Evolutionary conservation across 2,329 filamentous ascomycete species (phyloP).

Genomic region (Daldinia eschscholtzii): DNA sequence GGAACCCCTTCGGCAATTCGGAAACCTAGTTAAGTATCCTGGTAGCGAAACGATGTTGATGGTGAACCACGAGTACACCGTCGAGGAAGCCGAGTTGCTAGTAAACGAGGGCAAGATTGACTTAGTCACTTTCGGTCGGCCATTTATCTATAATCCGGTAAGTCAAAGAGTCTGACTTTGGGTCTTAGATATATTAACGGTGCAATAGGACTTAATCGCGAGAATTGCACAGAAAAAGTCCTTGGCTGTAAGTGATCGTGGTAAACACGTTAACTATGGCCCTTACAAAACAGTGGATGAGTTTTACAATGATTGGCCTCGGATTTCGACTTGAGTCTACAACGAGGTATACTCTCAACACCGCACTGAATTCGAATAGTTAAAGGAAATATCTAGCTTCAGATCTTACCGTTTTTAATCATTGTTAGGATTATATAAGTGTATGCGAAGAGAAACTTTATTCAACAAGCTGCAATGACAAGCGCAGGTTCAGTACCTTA

Average conservation of each 20-base stretch:
- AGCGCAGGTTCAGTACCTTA: background rate
- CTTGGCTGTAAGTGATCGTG: background rate
- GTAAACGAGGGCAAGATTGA: conserved; percentile 1
- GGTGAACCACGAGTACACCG: background rate
- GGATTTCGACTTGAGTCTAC: background rate
- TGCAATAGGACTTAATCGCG: background rate
- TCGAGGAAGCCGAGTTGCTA: background rate
- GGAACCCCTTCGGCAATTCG: background rate
- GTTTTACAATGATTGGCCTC: background rate
- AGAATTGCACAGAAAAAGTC: background rate
- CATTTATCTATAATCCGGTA: background rate
- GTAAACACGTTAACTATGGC: background rate
- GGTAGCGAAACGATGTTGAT: background rate
- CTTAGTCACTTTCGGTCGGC: background rate
- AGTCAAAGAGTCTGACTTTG: background rate
- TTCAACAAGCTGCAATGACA: background rate
- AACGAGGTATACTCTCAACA: too few species aligned
- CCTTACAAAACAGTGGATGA: background rate
- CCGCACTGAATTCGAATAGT: too few species aligned
- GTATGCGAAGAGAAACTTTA: too few species aligned
- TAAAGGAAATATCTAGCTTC: too few species aligned
- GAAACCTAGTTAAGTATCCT: background rate
- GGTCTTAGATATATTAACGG: background rate
- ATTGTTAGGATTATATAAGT: too few species aligned
- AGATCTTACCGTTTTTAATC: too few species aligned